Evolutionary conservation across 2,329 filamentous ascomycete genomes (phyloP).

Genomic region (Pezicula carpinea): DNA sequence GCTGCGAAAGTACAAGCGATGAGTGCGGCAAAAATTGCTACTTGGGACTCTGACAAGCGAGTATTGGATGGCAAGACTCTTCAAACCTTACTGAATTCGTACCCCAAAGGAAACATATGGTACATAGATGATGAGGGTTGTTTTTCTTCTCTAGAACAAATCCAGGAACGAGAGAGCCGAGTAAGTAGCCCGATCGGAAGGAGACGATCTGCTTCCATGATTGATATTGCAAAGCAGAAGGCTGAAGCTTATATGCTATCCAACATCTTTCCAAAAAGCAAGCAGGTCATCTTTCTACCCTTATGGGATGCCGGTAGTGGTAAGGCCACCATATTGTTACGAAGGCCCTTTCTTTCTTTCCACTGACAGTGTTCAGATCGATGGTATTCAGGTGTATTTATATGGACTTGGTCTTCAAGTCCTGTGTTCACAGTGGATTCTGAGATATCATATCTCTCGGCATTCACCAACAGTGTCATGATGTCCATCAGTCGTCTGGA

Average conservation of each 20-base stretch:
- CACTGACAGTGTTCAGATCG: slow-evolving; percentile 10
- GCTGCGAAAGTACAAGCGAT: slow-evolving; percentile 21
- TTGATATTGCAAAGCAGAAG: slow-evolving; percentile 14
- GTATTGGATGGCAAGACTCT: slow-evolving; percentile 21
- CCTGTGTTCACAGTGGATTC: slow-evolving; percentile 23
- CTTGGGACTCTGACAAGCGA: slow-evolving; percentile 14
- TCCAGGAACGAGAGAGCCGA: slow-evolving; percentile 8
- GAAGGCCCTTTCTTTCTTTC: not conserved
- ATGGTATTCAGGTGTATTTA: slow-evolving; percentile 24
- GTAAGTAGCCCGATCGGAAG: slow-evolving; percentile 7
- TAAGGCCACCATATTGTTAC: slow-evolving; percentile 6
- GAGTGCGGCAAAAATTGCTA: slow-evolving; percentile 16
- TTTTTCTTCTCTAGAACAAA: slow-evolving; percentile 25
- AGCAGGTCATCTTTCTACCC: slow-evolving; percentile 27
- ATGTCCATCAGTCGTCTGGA: slow-evolving; percentile 24
- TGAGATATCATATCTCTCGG: slow-evolving; percentile 20
- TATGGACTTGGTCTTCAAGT: slow-evolving; percentile 19
- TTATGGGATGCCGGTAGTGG: slow-evolving; percentile 26
- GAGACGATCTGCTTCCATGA: slow-evolving; percentile 4
- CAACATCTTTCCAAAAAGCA: slow-evolving; percentile 21
- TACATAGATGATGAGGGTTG: slow-evolving; percentile 26
- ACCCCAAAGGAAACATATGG: slow-evolving; percentile 27
- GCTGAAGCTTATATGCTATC: slow-evolving; percentile 22
- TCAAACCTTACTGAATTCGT: slow-evolving; percentile 19
- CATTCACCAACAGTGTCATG: slow-evolving; percentile 24